These are phyloP conservation scores for Begonia masoniana DNA, from an alignment of 306 rosid genomes.

Conservation along the genomic window DNA sequence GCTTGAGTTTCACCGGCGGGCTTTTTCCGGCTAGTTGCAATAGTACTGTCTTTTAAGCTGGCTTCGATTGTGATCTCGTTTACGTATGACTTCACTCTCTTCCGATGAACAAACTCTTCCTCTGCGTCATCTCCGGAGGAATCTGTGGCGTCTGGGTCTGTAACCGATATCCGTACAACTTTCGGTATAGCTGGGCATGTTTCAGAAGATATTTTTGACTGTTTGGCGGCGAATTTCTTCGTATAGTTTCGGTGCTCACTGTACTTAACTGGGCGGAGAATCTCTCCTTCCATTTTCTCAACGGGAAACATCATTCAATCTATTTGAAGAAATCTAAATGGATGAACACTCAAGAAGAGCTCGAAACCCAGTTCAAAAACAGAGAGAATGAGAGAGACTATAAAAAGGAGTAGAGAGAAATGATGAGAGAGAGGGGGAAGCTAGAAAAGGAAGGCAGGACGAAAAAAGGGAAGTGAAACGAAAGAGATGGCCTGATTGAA, in stretches of 20 bases:
- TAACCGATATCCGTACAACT: constrained; percentile 43
- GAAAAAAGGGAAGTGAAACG: not conserved
- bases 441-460: not conserved
- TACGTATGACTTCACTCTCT: constrained; percentile 53
- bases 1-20: constrained; percentile 13
- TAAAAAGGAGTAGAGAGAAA: constrained; percentile 2
- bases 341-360: not conserved
- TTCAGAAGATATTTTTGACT: constrained; percentile 5
- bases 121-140: constrained; percentile 74
- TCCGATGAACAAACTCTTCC: constrained; percentile 13
- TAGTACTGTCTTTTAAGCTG: constrained; percentile 2
- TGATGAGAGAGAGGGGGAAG: not conserved
- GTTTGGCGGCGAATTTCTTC: constrained; percentile 20
- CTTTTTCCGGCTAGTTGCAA: constrained; percentile 25
- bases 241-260: constrained; percentile 52
- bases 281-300: constrained; percentile 36
- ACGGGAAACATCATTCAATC: not conserved
- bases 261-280: constrained; percentile 59
- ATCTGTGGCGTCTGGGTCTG: constrained; percentile 89
- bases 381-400: constrained; percentile 23
- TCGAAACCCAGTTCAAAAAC: constrained; percentile 5
- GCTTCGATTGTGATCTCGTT: constrained; percentile 44
- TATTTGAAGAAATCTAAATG: too few relatives aligned
- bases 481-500: not conserved
- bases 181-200: constrained; percentile 8